Evolutionary conservation across 116 monocot genomes (phyloP), one percentile per base, ranked within the genome.

Genomic region (Cymodocea nodosa): DNA sequence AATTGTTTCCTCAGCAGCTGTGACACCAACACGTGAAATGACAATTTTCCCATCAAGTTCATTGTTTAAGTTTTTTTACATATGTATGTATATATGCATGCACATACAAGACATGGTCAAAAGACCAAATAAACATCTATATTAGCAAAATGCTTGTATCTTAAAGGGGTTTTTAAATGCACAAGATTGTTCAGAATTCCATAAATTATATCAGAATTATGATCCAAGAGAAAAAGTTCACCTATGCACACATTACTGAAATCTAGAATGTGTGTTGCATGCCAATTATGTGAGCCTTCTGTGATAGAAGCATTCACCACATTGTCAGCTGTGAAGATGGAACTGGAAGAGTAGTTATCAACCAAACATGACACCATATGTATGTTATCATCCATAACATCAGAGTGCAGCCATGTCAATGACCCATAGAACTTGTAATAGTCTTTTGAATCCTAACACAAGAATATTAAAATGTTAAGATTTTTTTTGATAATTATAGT

Each of bases 351-450:
- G 49, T 52, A 62, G 54, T 64, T 50, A 59, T 25, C 24, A 65
- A 44, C 23, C 13, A 30, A 56, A 65, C 36, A 69, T 51, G 78
- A 67, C 64, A 82, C 71, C 84, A 95, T 80, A 68, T 74, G 77
- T 25, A 95, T 82, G 76, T 95, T 95, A 68, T 95, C 95, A 63
- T 95, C 95, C 95, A 95, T 95, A 44, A 95, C 76, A 76, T 95
- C 95, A 51, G 87, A 79, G 76, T 95, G 95, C 68, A 95, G 71
- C 91, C 95, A 95, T 61, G 81, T 77, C 68, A 87, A 87, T 64
- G 76, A 67, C 39, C 55, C 35, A 68, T 44, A 73, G 12, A 68
- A 23, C 25, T 51, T 76, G 51, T 71, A 66, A 9, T 20, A 30
- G 39, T 71, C 74, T 64, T 80, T 76, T 23, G 67, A 62, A 52